Conservation (phyloP, 371 early-diverging fungal genomes). For the Cokeromyces recurvatus region DNA sequence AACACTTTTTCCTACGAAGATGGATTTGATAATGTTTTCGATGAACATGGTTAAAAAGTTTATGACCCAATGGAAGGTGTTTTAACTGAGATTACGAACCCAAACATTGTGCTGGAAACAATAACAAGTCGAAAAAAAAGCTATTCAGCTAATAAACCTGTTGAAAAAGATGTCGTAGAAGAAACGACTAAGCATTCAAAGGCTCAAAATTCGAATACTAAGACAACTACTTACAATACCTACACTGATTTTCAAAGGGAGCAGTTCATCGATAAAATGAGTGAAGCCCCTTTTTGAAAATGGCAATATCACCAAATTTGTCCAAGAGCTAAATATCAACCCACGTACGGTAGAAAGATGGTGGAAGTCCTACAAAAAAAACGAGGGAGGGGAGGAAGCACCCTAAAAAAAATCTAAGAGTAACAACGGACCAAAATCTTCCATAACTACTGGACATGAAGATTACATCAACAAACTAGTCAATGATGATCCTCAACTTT, state of each 20-base stretch:
- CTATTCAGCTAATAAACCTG: no score
- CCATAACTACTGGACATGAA: conserved; percentile 8
- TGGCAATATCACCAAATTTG: background rate
- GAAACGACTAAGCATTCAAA: no score
- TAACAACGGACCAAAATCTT: conserved; percentile 5
- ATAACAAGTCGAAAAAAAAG: background rate
- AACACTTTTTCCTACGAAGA: conserved; percentile 5
- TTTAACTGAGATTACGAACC: no score
- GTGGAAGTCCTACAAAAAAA: conserved; percentile 8
- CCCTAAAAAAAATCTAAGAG: conserved; percentile 5
- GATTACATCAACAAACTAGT: conserved; percentile 4
- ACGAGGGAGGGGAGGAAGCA: conserved; percentile 4
- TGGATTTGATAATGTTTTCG: conserved; percentile 1
- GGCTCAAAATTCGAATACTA: no score
- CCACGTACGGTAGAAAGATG: conserved; percentile 7
- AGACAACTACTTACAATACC: background rate
- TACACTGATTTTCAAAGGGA: conserved; percentile 10
- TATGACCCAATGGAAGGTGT: no score
- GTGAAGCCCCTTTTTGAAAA: conserved; percentile 10
- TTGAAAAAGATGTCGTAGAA: background rate
- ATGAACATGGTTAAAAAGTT: conserved; percentile 1
- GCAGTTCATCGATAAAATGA: conserved; percentile 8
- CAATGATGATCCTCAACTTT: conserved; percentile 10
- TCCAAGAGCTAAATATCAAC: conserved; percentile 5
- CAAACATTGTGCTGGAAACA: conserved; percentile 5